Base-by-base conservation (phyloP, 179 eudicot genomes). In the Sideroxylon spinosum region DNA sequence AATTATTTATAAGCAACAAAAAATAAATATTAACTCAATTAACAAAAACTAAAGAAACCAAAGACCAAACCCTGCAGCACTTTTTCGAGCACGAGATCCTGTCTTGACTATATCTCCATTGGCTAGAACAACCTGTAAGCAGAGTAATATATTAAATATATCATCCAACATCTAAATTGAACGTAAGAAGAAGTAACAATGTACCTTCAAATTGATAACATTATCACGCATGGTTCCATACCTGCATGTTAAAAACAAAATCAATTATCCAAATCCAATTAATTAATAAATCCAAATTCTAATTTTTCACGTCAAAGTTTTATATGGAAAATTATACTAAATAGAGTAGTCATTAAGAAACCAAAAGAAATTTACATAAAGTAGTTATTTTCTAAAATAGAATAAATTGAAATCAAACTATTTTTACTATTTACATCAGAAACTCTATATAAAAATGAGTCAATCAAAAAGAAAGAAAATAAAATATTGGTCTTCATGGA, bases 201-300 rank as follows among this genome's bases (percentile, higher is more conserved):
- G 75, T 59, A 95, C 99, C 99, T 92, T 95, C 50, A 95, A 86
- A 82, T 78, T 95, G 80, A 95, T 91, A 82, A 93, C 99, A 86
- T 95, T 95, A 79, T 95, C 99, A n/a, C 99, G 94, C 99, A 95
- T 95, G 65, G 98, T 93, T 80, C 99, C 98, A 79, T 95, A 95
- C 97, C 99, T 93, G 84, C 87, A 88, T 75, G 83, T 85, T 77
- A 88, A 82, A 82, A 87, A 75, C 67, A 82, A 79, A 76, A 80
- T 68, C 57, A 53, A 50, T 75, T 19, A 49, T 66, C 53, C 71
- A 50, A 56, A 63, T 48, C 68, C 72, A 48, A 82, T 25, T 12
- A 63, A 81, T 50, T 9, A 37, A 37, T 6, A 6, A 37, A 37
- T 37, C 44, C 44, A 37, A 37, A 37, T 37, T 37, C 2, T 37